A percentile compares a stretch with the other conserved stretches of the same genome.
Evolutionary conservation across 495 filamentous ascomycete genomes (phyloP).

Genomic region (Oleoguttula mirabilis): DNA sequence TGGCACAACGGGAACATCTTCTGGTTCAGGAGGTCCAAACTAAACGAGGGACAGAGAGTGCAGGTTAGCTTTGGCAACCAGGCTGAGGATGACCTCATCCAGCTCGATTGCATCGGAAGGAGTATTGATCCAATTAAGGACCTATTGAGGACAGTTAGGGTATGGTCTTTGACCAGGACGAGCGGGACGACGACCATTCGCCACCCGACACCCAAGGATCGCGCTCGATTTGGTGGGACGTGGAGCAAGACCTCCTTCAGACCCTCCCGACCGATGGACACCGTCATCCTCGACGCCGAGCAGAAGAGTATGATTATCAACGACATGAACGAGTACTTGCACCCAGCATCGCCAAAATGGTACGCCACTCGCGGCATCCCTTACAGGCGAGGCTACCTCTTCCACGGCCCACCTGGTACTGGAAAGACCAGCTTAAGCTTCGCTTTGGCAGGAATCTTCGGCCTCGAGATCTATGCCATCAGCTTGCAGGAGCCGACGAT

Average conservation of each 20-base stretch:
- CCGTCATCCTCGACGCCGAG: constrained; percentile 64
- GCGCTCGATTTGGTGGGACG: constrained; percentile 28
- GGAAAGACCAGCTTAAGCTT: constrained; percentile 37
- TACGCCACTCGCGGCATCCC: constrained; percentile 55
- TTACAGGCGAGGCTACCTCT: constrained; percentile 33
- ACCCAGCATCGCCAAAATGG: constrained; percentile 57
- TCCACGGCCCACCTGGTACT: constrained; percentile 32
- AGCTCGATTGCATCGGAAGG: constrained; percentile 38
- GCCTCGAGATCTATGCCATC: constrained; percentile 59
- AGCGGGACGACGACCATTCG: constrained; percentile 40
- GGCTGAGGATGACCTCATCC: constrained; percentile 34
- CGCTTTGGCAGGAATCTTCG: constrained; percentile 58
- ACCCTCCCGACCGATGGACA: constrained; percentile 66
- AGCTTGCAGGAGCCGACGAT: constrained; percentile 48
- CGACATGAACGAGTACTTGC: constrained; percentile 83
- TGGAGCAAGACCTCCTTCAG: constrained; percentile 59
- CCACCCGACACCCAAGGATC: constrained; percentile 33
- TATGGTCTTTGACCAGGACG: constrained; percentile 23
- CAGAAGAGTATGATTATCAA: constrained; percentile 60
- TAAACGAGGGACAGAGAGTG: constrained; percentile 22
- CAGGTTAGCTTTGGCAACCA: constrained; percentile 14
- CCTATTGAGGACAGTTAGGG: constrained; percentile 43
- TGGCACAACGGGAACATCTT: constrained; percentile 26
- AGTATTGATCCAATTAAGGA: constrained; percentile 50
- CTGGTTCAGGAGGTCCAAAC: constrained; percentile 26